Percentiles rank a stretch among this genome's conserved stretches.
phyloP scores from a whole-genome alignment of 163 green algal genomes.

The Scenedesmus sp. region DNA sequence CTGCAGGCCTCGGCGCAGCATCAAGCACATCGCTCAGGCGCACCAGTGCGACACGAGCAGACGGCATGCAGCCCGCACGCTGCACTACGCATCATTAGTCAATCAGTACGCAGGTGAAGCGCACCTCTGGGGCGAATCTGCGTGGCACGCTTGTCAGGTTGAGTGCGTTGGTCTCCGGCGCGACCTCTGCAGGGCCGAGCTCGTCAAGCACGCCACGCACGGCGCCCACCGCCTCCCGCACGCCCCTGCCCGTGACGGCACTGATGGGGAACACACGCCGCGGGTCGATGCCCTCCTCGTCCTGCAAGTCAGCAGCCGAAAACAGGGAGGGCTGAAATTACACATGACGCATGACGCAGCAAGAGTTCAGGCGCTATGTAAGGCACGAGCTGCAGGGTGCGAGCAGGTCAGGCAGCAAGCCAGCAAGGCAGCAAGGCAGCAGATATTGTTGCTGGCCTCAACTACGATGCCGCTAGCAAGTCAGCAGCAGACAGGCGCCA shows the following conservation, averaged over 20 bases:
- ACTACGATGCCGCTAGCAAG: too few relatives aligned
- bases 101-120: background rate
- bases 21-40: background rate
- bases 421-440: too few relatives aligned
- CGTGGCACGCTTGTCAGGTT: conserved; percentile 66
- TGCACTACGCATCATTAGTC: too few relatives aligned
- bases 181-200: conserved; percentile 68
- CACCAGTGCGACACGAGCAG: background rate
- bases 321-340: background rate
- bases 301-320: background rate
- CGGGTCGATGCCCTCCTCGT: conserved; percentile 63
- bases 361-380: background rate
- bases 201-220: conserved; percentile 78
- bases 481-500: too few relatives aligned
- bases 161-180: conserved; percentile 69
- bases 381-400: too few relatives aligned
- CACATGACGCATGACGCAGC: background rate
- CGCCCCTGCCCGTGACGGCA: conserved; percentile 84
- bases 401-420: too few relatives aligned
- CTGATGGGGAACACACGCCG: conserved; percentile 80
- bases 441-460: too few relatives aligned
- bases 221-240: conserved; percentile 75
- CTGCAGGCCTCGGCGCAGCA: background rate
- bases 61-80: background rate
- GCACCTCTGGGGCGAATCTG: conserved; percentile 48